Evolutionary conservation across 371 early-diverging fungal genomes (phyloP).

Genomic region (Rhizoclosmatium hyalinum): DNA sequence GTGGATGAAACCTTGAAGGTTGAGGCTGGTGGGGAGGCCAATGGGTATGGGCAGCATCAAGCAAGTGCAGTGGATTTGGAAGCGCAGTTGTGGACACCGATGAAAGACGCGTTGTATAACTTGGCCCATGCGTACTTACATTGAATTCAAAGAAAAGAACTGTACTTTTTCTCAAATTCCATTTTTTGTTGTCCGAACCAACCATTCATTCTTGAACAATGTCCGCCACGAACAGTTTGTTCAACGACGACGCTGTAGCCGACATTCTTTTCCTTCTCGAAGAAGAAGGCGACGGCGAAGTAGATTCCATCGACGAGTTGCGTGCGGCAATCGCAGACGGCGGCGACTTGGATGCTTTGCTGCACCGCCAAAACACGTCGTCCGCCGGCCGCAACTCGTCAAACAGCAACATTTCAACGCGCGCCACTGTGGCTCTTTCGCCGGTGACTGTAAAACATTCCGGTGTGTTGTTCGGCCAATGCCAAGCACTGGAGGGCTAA

Average conservation of each 20-base stretch:
- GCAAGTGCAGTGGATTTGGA: conserved; percentile 10
- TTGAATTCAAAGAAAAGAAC: neutral
- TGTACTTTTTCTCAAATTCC: neutral
- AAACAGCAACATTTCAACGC: no score
- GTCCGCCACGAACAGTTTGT: neutral
- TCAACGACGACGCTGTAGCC: neutral
- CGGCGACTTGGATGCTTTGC: neutral
- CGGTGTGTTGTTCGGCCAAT: neutral
- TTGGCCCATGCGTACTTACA: neutral
- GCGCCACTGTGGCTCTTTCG: no score
- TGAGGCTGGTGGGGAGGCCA: neutral
- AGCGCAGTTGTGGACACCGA: conserved; percentile 13
- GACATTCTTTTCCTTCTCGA: conserved; percentile 2
- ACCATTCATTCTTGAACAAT: neutral
- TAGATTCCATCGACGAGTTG: neutral
- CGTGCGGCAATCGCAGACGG: neutral
- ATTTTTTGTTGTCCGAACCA: no score
- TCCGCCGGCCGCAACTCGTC: neutral
- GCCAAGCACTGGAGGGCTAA: neutral
- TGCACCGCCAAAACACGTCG: neutral
- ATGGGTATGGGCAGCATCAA: neutral
- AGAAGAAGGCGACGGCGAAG: neutral
- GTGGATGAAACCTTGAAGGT: neutral
- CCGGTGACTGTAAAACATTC: neutral
- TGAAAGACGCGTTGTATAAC: conserved; percentile 28